Percentiles rank a stretch among this genome's conserved stretches.
Evolutionary conservation across 2,329 filamentous ascomycete species (phyloP).

Genomic region (Dothiorella sarmentorum): DNA sequence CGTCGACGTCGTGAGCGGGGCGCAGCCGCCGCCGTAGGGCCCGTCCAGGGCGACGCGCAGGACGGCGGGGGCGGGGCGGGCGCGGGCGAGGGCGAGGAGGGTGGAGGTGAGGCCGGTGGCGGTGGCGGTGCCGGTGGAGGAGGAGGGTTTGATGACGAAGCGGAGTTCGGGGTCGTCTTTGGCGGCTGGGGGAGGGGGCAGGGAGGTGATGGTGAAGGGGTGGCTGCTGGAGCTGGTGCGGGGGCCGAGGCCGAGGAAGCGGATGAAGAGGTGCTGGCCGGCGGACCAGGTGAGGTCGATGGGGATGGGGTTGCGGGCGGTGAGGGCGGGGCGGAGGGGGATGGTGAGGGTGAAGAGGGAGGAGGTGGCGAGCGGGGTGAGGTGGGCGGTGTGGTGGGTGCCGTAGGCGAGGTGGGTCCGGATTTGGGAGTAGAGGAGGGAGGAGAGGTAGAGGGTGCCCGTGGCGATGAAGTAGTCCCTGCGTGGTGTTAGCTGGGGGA

Average conservation of each 20-base stretch:
- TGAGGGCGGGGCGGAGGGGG: slow-evolving; percentile 23
- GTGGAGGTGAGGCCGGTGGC: slow-evolving; percentile 50
- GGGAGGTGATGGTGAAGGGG: slow-evolving; percentile 56
- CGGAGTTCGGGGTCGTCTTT: slow-evolving; percentile 38
- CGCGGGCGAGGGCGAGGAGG: slow-evolving; percentile 40
- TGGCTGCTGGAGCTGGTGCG: slow-evolving; percentile 46
- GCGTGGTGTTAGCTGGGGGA: neutral
- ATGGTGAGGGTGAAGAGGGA: slow-evolving; percentile 46
- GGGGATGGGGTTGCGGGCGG: slow-evolving; percentile 26
- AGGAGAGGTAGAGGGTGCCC: slow-evolving; percentile 50
- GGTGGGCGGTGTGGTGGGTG: slow-evolving; percentile 41
- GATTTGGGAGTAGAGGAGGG: slow-evolving; percentile 45
- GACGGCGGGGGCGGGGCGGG: slow-evolving; percentile 31
- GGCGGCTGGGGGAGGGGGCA: slow-evolving; percentile 29
- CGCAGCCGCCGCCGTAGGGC: slow-evolving; percentile 52
- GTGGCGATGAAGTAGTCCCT: slow-evolving; percentile 62
- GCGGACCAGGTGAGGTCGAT: slow-evolving; percentile 46
- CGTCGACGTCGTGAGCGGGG: too few species aligned
- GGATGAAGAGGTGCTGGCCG: slow-evolving; percentile 56
- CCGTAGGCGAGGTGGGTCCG: slow-evolving; percentile 52
- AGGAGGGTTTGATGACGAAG: slow-evolving; percentile 55
- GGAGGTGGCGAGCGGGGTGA: slow-evolving; percentile 42
- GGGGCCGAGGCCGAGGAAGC: slow-evolving; percentile 46
- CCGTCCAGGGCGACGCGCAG: slow-evolving; percentile 55
- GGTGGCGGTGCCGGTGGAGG: too few species aligned